A percentile compares a stretch with the other conserved stretches of the same genome.
Conservation (phyloP, 2,329 filamentous ascomycete species). For the Zymoseptoria crescenta region DNA sequence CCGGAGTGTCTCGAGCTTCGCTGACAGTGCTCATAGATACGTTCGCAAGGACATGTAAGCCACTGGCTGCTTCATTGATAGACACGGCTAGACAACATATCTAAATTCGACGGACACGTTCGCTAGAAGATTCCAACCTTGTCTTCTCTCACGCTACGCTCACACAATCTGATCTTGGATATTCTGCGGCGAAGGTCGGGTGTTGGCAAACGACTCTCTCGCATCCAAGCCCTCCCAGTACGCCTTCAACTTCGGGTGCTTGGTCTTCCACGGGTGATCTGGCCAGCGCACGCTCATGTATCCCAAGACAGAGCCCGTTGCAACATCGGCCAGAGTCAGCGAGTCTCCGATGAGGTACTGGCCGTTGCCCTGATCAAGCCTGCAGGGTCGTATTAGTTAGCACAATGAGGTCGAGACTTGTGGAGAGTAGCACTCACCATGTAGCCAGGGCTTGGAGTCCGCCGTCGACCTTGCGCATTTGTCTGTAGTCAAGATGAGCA, state of each 20-base stretch:
- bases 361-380: conserved; percentile 16
- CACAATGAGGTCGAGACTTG: background rate
- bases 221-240: conserved; percentile 40
- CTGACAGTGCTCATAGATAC: background rate
- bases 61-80: background rate
- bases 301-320: conserved; percentile 28
- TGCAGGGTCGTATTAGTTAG: background rate
- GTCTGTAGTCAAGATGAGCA: conserved; percentile 15
- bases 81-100: background rate
- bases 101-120: background rate
- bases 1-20: background rate
- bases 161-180: conserved; percentile 32
- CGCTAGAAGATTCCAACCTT: background rate
- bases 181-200: conserved; percentile 27
- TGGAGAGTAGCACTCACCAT: conserved; percentile 9
- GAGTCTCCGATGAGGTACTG: conserved; percentile 27
- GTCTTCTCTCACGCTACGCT: background rate
- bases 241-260: conserved; percentile 33
- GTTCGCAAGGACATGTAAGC: conserved; percentile 12
- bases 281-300: conserved; percentile 29
- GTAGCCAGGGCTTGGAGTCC: conserved; percentile 26
- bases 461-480: conserved; percentile 31
- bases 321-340: conserved; percentile 32
- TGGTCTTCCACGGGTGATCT: conserved; percentile 28
- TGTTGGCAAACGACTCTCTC: conserved; percentile 34